Evolutionary conservation across 2,329 filamentous ascomycete species (phyloP), one percentile per base, ranked within the genome.

Genomic region (Geosmithia putterillii): DNA sequence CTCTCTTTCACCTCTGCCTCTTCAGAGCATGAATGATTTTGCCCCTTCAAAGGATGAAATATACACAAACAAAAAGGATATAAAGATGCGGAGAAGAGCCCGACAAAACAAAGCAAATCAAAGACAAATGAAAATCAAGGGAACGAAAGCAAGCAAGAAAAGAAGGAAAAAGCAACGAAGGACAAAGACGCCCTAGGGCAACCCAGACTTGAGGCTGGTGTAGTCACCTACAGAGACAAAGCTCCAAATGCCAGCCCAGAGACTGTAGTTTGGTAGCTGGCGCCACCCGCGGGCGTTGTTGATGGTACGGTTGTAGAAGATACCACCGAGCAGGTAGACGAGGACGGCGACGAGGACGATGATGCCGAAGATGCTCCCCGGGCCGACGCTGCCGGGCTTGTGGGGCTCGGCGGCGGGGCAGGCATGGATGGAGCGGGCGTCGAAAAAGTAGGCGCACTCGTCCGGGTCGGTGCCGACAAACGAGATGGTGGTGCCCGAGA

Each of bases 361-460:
- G 50, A 96, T 83, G 47, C 85, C 84, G 58, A 98, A 98, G 12
- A 98, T 62, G 68, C 87, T 64, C 59, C 84, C 55, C 62, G 92
- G 66, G 56, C 85, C 63, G 70, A 82, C 66, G 63, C 81, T 67
- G 69, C 89, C 64, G 64, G 86, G 71, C 58, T 84, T 86, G 59
- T 83, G 79, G 45, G 81, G 79, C 56, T 81, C 76, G 38, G 74
- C 71, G 44, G 70, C 70, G 12, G 74, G 70, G 54, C 92, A 98
- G 10, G 89, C 90, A 51, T 87, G 83, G 39, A 77, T 73, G 20
- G 86, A 92, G 50, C 90, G 83, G 41, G 89, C 82, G 61, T 96
- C 89, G 66, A 98, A 98, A 63, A 94, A 85, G 64, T 96, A 98
- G 23, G 86, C 79, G 70, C 92, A 98, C 47, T 94, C 83, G 57